Evolutionary conservation across 164 flowering plant species (phyloP), one percentile per base, ranked within the genome.

Genomic region (Buxus sempervirens): DNA sequence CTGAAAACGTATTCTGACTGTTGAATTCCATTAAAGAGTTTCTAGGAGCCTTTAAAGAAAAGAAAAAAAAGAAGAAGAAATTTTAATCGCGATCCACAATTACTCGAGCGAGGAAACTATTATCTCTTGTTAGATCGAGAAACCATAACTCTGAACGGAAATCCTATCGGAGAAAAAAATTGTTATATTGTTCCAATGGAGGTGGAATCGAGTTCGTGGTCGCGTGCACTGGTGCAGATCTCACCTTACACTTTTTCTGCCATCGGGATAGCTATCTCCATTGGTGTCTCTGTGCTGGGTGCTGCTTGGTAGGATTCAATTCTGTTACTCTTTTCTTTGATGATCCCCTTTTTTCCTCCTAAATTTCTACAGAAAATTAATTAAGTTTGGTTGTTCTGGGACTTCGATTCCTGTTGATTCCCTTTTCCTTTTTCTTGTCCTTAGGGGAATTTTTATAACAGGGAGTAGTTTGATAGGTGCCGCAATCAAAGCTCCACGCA

Each of bases 381-480:
- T 5, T 20, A 21, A 8, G 26, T 53, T 65, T 58, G n/a, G 10
- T 48, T 62, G 57, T 66, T 26, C 54, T 66, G 54, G 25, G 53
- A 32, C 41, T 59, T 55, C 48, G n/a, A 18, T 68, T 38, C 26
- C 38, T 68, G 21, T 48, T 48, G 10, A 41, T 23, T 26, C 23
- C 60, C 16, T n/a, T 57, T 57, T n/a, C n/a, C n/a, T 25, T 45
- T 42, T 20, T 59, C 64, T 54, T 23, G 25, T 54, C 24, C 70
- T 55, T 49, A 94, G 98, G 98, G 98, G 98, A 58, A 91, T 94
- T 60, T 94, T 84, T 65, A 94, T 94, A 7, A 94, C 98, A 5
- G 97, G 98, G 22, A 94, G 98, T 81, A 94, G 98, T 81, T 85
- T 94, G 82, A 94, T 94, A 62, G 98, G 98, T 70, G 98, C 98